Evolutionary conservation across 2,329 filamentous ascomycete genomes (phyloP), one percentile per base, ranked within the genome.

Genomic region (Bipolaris victoriae): DNA sequence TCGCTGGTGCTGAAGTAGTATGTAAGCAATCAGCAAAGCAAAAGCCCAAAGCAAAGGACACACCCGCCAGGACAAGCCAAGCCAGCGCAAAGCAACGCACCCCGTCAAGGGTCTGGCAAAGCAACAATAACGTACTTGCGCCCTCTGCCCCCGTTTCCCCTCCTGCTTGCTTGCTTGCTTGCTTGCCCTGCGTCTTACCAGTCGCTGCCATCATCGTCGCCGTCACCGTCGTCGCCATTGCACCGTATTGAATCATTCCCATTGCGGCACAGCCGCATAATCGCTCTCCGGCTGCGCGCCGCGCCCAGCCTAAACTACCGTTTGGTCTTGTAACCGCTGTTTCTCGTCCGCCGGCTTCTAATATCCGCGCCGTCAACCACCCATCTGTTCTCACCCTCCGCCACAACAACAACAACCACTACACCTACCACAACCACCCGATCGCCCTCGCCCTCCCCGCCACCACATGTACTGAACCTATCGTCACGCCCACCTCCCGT

Each of bases 321-420:
- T 50, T 58, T 58, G 59, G 45, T 35, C 36, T 44, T 48, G 41
- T 24, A 51, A 51, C 55, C 46, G 55, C 47, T 58, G 55, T 47
- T 50, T 55, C 55, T 56, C 47, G 57, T 59, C 57, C 57, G 57
- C 37, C 41, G 47, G 52, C 48, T 52, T 57, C 44, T 57, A 56
- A 52, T 52, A 60, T 57, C 55, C 58, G 58, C 36, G 29, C 22
- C 45, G 26, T 44, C 55, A 20, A 50, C 13, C 52, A 40, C 47
- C 53, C 58, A 59, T 59, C 57, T 63, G 57, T 45, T 60, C 54
- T 53, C 58, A 55, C 62, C 62, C 60, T 61, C 53, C 16, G 24
- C 31, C 31, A 54, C 62, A 18, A 59, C 61, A 56, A 57, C 55
- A 62, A 57, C 58, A 63, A 62, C 63, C 56, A 50, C 58, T 49